Base-by-base conservation (phyloP, 2,329 filamentous ascomycete genomes). In the Aspergillus glaucus region DNA sequence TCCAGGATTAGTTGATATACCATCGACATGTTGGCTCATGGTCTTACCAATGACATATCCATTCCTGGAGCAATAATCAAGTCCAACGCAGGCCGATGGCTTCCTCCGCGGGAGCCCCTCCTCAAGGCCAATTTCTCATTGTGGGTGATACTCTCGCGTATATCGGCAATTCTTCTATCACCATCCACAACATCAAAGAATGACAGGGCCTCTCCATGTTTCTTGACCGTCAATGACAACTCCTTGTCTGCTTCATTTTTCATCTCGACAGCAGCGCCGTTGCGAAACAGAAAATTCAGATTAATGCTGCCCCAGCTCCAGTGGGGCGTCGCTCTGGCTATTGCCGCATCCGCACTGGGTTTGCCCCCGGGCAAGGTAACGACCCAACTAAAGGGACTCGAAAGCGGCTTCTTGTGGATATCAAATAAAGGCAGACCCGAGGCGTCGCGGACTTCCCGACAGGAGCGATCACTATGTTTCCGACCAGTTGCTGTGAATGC, bases 381-480 rank as follows among this genome's bases (percentile, higher is more conserved):
- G 45, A 30, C 22, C 53, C 55, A 56, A 42, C 39, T 42, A 22
- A 42, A 42, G n/a, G 43, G 40, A 45, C 45, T 54, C 5, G 43
- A 45, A 9, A 51, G n/a, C 1, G 40, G 47, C n/a, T 50, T 55
- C 3, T 47, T 45, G 39, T 62, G 56, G 1, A 63, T 51, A 24
- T 63, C 60, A 24, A 62, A 63, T 2, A 61, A 48, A 19, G 61
- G 60, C 3, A 63, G 44, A 1, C 59, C 61, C 6, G 59, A 57
- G 2, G 47, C 44, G 47, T 62, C 61, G 7, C 58, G 57, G 34
- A 62, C 57, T 30, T 62, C 61, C 1, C 60, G 55, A 47, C 55
- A 60, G 0, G 52, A 49, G 17, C 58, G 50, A 43, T 56, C 47
- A 19, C 49, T 54, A 37, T 54, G 60, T 47, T 61, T 62, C 44